Evolutionary conservation across 176 grass and related monocot genomes (phyloP).

Genomic region (bread wheat (Triticum aestivum)): DNA sequence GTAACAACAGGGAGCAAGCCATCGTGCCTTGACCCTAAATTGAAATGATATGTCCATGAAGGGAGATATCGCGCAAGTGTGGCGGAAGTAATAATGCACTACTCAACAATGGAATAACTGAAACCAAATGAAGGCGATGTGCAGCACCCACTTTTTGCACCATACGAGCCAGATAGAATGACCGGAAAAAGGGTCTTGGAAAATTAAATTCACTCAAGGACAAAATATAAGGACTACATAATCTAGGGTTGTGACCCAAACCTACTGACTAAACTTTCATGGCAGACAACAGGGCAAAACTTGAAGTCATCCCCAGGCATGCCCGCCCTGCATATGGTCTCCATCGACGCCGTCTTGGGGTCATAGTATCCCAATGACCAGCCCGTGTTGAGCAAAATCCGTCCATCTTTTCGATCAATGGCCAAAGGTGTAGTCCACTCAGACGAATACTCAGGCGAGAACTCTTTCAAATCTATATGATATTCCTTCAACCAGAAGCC

Average conservation of each 20-base stretch:
- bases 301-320: neutral
- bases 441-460: neutral
- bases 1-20: no score
- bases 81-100: no score
- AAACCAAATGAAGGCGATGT: no score
- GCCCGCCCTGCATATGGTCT: neutral
- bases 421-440: neutral
- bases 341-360: neutral
- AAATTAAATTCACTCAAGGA: neutral
- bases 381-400: conserved; percentile 1
- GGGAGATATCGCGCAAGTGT: no score
- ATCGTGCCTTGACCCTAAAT: no score
- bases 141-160: neutral
- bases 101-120: no score
- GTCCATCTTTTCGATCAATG: neutral
- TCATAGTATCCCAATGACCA: neutral
- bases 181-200: neutral
- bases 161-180: neutral
- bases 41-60: no score
- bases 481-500: neutral
- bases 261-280: neutral
- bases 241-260: neutral
- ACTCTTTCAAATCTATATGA: neutral
- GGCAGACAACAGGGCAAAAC: neutral
- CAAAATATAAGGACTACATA: neutral